Evolutionary conservation across 805 yeast species (phyloP).

Genomic region (Cyberlindnera veronae): DNA sequence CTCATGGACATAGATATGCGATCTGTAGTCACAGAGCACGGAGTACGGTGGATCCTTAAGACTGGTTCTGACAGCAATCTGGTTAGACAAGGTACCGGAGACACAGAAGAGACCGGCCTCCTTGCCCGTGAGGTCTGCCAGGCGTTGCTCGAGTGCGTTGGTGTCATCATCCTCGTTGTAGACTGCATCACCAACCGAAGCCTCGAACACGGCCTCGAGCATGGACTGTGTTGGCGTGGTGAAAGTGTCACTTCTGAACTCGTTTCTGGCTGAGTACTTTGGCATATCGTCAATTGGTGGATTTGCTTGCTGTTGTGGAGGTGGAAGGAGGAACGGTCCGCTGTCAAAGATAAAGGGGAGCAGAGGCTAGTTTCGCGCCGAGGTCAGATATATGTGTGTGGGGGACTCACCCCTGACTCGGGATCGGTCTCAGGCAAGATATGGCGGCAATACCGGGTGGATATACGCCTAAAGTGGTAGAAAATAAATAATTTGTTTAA

Average conservation of each 20-base stretch:
- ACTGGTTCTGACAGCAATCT: conserved; percentile 74
- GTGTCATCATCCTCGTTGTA: conserved; percentile 80
- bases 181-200: conserved; percentile 84
- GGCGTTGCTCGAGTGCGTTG: conserved; percentile 53
- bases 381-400: no score
- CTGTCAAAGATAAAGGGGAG: no score
- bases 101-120: conserved; percentile 80
- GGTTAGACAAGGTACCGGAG: conserved; percentile 90
- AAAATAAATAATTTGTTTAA: no score
- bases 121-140: conserved; percentile 71
- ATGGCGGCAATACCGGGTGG: no score
- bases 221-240: conserved; percentile 79
- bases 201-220: conserved; percentile 53
- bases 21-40: conserved; percentile 80
- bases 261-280: conserved; percentile 39
- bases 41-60: conserved; percentile 80
- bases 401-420: no score
- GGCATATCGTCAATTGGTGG: no score
- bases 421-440: no score
- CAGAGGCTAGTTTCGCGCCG: no score
- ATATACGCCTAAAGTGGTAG: no score
- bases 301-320: no score
- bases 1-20: conserved; percentile 80
- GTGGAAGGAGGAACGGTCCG: no score
- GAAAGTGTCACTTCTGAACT: conserved; percentile 79